Percentiles rank a stretch among this genome's conserved stretches.
Conservation (phyloP, 805 yeast species). For the Metschnikowia amazonensis region DNA sequence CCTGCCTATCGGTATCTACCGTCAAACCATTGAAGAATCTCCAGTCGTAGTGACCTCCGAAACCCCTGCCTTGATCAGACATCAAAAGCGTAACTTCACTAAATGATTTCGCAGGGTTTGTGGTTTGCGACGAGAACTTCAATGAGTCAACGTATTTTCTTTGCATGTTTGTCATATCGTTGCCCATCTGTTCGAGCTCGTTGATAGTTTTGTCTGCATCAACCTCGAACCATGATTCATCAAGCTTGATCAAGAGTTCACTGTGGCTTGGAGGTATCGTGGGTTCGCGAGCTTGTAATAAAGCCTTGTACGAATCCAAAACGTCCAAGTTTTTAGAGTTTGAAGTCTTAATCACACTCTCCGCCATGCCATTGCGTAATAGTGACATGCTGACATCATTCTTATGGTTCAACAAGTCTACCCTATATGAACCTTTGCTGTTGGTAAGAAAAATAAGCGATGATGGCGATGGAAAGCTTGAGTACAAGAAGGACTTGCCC, state of each 20-base stretch:
- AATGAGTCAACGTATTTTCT: slow-evolving; percentile 20
- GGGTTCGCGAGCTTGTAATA: slow-evolving; percentile 13
- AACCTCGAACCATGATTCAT: slow-evolving; percentile 23
- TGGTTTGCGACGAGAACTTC: slow-evolving; percentile 12
- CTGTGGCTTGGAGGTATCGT: neutral
- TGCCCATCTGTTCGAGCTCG: slow-evolving; percentile 16
- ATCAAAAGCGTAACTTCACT: slow-evolving; percentile 12
- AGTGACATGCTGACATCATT: slow-evolving; percentile 21
- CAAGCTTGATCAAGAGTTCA: slow-evolving; percentile 14
- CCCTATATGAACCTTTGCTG: slow-evolving; percentile 20
- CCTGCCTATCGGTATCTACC: slow-evolving; percentile 13
- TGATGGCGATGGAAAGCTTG: slow-evolving; percentile 27
- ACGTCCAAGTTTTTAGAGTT: slow-evolving; percentile 8
- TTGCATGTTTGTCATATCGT: slow-evolving; percentile 10
- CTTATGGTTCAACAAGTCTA: slow-evolving; percentile 16
- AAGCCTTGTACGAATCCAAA: slow-evolving; percentile 14
- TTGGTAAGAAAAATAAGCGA: slow-evolving; percentile 29
- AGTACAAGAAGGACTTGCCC: slow-evolving; percentile 28
- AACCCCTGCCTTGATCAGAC: neutral
- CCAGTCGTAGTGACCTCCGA: slow-evolving; percentile 22
- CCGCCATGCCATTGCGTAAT: slow-evolving; percentile 23
- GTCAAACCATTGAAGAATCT: slow-evolving; percentile 20
- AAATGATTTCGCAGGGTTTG: slow-evolving; percentile 16
- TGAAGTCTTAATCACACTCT: slow-evolving; percentile 7
- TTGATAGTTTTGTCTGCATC: slow-evolving; percentile 22